These are phyloP conservation scores for Lecanosticta acicola DNA, from an alignment of 2,329 filamentous ascomycete species.

Conservation along the genomic window DNA sequence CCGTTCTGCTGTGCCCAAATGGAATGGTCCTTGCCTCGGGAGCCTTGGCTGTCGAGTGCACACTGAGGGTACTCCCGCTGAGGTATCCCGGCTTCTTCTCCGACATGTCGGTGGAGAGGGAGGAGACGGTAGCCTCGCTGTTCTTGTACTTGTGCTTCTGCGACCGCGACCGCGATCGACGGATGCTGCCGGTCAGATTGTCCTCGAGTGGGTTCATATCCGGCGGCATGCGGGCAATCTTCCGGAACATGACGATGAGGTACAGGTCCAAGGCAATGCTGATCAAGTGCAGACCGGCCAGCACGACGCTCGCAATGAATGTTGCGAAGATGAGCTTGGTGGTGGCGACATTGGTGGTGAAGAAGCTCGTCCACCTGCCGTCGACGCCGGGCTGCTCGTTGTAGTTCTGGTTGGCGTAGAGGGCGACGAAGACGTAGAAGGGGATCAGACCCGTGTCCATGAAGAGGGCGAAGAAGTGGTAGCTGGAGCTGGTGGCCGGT, in stretches of 20 bases:
- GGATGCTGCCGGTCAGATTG: constrained; percentile 64
- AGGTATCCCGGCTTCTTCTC: constrained; percentile 55
- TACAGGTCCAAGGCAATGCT: constrained; percentile 68
- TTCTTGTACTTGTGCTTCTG: constrained; percentile 68
- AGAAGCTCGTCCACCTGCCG: constrained; percentile 63
- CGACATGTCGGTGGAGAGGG: constrained; percentile 22
- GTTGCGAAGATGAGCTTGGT: constrained; percentile 57
- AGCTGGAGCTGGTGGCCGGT: constrained; percentile 76
- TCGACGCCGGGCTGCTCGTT: constrained; percentile 40
- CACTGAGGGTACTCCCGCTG: constrained; percentile 42
- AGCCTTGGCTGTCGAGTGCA: constrained; percentile 37
- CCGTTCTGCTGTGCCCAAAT: constrained; percentile 71
- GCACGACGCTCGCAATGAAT: constrained; percentile 61
- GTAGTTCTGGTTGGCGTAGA: constrained; percentile 50
- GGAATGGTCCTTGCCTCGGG: constrained; percentile 54
- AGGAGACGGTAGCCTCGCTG: constrained; percentile 46
- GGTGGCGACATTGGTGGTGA: constrained; percentile 51
- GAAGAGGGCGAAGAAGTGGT: constrained; percentile 75
- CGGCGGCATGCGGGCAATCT: constrained; percentile 75
- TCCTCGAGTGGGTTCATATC: constrained; percentile 94
- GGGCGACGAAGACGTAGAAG: constrained; percentile 56
- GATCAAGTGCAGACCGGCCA: constrained; percentile 63
- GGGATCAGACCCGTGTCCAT: constrained; percentile 64
- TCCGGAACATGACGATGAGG: constrained; percentile 71
- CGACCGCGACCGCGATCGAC: constrained; percentile 32